Evolutionary conservation across 2,329 filamentous ascomycete genomes (phyloP), one percentile per base, ranked within the genome.

Genomic region (Fusarium mangiferae): DNA sequence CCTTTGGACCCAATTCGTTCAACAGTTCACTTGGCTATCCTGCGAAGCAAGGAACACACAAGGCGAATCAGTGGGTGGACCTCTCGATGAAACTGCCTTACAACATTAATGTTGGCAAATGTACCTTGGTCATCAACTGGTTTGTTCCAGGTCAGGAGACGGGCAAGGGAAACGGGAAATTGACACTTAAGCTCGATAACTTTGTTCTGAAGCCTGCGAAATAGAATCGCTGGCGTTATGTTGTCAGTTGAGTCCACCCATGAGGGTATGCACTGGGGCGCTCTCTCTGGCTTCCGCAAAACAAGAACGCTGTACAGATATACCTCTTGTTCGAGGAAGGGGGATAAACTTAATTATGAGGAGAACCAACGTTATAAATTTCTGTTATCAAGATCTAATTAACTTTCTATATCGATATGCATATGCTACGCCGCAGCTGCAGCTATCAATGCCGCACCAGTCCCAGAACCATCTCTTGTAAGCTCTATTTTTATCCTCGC

Each of bases 381-480:
- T 8, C 6, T 13, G 5, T 17, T 0, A 7, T 28, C 10, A 24
- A 30, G 2, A 11, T 45, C 24, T 30, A 15, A 30, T 36, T 7
- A 24, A 12, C 6, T 1, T 15, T 58, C 30, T 51, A 38, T 18
- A 24, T 41, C 4, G 7, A 22, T 46, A n/a, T 46, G 24, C 13
- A 11, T 7, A 20, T 62, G 24, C 6, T 26, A 39, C 1, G 51
- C 24, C n/a, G 39, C 39, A n/a, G 59, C 55, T 6, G 66, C 63
- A 12, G 66, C 66, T 17, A 68, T 68, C 1, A 68, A 36, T 12
- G 66, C 63, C 24, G 63, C 66, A 10, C 63, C 66, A 10, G 63
- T 68, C 5, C 66, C 63, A 1, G 66, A 68, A 0, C 66, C 66
- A 1, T 68, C 66, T 17, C 58, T 55, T 1, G 66, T 68, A n/a